Evolutionary conservation across 2,329 filamentous ascomycete genomes (phyloP).

Genomic region (Epicoccum sorghinum): DNA sequence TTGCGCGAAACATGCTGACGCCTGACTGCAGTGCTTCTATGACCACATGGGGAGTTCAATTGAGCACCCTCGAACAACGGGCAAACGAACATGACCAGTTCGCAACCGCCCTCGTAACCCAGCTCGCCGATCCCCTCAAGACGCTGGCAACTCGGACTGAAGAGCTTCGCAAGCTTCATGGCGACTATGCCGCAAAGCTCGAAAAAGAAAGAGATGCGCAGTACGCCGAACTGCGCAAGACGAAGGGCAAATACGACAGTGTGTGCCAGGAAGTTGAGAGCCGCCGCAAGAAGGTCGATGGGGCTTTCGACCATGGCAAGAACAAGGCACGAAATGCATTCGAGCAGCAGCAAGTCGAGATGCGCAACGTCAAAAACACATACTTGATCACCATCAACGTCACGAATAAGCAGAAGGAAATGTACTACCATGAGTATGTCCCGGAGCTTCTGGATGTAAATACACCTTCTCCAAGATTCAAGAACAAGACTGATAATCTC

Average conservation of each 20-base stretch:
- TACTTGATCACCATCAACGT: constrained; percentile 96
- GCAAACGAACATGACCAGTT: constrained; percentile 90
- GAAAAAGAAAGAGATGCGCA: constrained; percentile 86
- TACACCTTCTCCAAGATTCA: neutral
- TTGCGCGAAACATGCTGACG: constrained; percentile 26
- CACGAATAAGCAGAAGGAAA: constrained; percentile 96
- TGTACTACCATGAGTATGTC: constrained; percentile 96
- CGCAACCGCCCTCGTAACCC: constrained; percentile 75
- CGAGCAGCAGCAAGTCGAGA: constrained; percentile 89
- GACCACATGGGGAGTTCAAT: constrained; percentile 94
- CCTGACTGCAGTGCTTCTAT: constrained; percentile 75
- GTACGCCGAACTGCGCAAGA: constrained; percentile 85
- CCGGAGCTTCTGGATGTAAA: constrained; percentile 87
- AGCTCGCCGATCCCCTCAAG: constrained; percentile 87
- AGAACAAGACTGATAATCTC: constrained; percentile 5
- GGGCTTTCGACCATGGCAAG: constrained; percentile 85
- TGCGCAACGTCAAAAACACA: constrained; percentile 98
- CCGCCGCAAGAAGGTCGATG: constrained; percentile 91
- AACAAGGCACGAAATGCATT: constrained; percentile 88
- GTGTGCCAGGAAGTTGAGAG: constrained; percentile 94
- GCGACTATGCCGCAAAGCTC: constrained; percentile 85
- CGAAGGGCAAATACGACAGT: constrained; percentile 90
- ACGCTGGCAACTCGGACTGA: constrained; percentile 77
- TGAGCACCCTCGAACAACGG: constrained; percentile 85
- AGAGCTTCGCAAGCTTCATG: constrained; percentile 88